Conservation (phyloP, 2,329 filamentous ascomycete genomes). For the Botrytis pseudocinerea region DNA sequence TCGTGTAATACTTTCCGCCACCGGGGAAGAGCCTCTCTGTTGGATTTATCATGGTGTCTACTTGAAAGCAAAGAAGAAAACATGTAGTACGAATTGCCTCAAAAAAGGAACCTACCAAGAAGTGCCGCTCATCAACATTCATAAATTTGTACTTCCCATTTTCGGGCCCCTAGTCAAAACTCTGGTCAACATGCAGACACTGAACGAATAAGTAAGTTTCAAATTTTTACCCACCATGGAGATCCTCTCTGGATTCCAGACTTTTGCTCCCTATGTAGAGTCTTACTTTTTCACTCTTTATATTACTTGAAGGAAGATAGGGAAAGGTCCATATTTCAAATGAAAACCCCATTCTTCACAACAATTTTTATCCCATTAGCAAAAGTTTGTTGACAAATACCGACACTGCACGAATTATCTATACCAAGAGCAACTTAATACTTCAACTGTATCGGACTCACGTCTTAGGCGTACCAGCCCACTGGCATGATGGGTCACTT, state of each 20-base stretch:
- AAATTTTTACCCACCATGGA: background rate
- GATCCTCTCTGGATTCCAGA: background rate
- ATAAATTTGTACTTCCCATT: background rate
- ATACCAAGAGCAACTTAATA: background rate
- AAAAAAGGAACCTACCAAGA: background rate
- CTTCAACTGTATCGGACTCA: background rate
- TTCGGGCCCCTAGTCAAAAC: background rate
- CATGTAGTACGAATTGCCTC: background rate
- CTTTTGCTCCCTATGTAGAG: background rate
- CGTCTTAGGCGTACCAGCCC: background rate
- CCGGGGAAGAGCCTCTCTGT: background rate
- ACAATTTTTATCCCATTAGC: background rate
- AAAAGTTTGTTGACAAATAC: background rate
- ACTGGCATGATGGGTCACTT: constrained; percentile 3
- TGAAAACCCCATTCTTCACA: background rate
- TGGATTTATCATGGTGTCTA: background rate
- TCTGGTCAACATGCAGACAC: background rate
- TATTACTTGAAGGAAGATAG: background rate
- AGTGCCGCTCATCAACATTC: background rate
- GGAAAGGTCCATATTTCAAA: background rate
- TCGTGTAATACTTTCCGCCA: background rate
- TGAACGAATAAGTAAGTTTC: background rate
- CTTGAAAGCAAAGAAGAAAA: background rate
- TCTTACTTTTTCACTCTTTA: background rate
- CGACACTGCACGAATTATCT: background rate